Base-by-base conservation (phyloP, 805 yeast genomes). In the Teunomyces barrocoloradensis region DNA sequence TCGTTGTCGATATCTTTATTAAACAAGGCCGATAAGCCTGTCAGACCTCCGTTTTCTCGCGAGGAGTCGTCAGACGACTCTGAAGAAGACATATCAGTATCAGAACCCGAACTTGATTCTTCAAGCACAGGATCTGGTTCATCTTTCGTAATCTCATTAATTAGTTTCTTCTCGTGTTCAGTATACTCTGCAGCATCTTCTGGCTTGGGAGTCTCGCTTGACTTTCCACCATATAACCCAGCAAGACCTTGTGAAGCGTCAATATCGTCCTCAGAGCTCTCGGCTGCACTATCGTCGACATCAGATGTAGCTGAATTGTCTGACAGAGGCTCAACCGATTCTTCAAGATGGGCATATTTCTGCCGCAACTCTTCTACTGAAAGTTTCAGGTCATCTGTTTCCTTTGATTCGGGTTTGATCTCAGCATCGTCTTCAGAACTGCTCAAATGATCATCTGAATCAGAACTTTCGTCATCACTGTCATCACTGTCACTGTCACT, bases 281-380 rank as follows among this genome's bases (percentile, higher is more conserved):
- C 53, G n/a, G 49, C 55, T n/a, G 53, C 50, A n/a, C 42, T 43
- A 21, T 44, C 45, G 15, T 40, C 35, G 9, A 50, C 58, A 27
- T 48, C 57, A 38, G 53, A 55, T 6, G 59, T 47, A 23, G 50
- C 61, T 7, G 57, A 28, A 18, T 27, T 11, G 18, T 21, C 27
- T 4, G 50, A 43, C 11, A 43, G 28, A 2, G 58, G 52, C 9
- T 56, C 61, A 15, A 56, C 54, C 35, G 66, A 47, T 3, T 56
- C 56, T 21, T 71, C 66, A 47, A 82, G 48, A 33, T 69, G 60
- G 17, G 81, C 75, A 56, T 86, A 82, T 62, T 85, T 83, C 51
- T 73, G 70, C 39, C 71, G 68, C 53, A 83, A 72, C 57, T 81
- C 79, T 37, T 81, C 85, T 1, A 82, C 73, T 0, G 84, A 66